Percentiles rank a stretch among this genome's conserved stretches.
Evolutionary conservation across 2,329 filamentous ascomycete species (phyloP).

Genomic region (Ophiocordyceps robertsii): DNA sequence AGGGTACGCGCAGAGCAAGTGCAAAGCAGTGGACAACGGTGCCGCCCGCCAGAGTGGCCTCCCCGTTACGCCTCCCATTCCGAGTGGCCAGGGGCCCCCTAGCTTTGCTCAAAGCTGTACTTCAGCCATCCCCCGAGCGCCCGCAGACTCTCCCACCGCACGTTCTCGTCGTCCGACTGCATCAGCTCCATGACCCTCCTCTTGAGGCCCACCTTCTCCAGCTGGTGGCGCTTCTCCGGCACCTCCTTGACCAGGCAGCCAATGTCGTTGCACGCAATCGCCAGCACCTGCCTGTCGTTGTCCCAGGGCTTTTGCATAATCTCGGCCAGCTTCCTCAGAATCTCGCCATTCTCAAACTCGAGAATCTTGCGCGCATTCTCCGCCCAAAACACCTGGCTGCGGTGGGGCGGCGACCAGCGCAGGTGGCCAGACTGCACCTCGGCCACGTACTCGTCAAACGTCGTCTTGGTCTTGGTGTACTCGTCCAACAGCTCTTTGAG

Average conservation of each 20-base stretch:
- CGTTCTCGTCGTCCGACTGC: slow-evolving; percentile 75
- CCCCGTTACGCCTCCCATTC: too few relatives aligned
- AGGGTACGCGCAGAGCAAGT: background rate
- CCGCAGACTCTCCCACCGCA: slow-evolving; percentile 84
- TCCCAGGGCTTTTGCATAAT: slow-evolving; percentile 63
- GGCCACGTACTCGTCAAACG: slow-evolving; percentile 79
- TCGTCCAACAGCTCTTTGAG: slow-evolving; percentile 52
- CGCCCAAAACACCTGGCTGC: slow-evolving; percentile 76
- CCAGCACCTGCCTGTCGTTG: slow-evolving; percentile 78
- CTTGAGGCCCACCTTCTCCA: slow-evolving; percentile 80
- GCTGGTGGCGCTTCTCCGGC: slow-evolving; percentile 64
- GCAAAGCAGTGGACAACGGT: background rate
- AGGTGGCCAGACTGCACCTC: slow-evolving; percentile 79
- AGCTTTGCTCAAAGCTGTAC: slow-evolving; percentile 43
- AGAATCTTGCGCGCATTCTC: slow-evolving; percentile 83
- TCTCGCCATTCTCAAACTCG: slow-evolving; percentile 65
- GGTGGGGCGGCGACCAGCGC: slow-evolving; percentile 85
- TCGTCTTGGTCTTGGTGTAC: slow-evolving; percentile 57
- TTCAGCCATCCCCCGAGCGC: slow-evolving; percentile 58
- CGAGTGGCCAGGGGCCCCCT: background rate
- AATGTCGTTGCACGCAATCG: slow-evolving; percentile 86
- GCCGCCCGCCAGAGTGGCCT: too few relatives aligned
- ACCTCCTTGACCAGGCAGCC: slow-evolving; percentile 81
- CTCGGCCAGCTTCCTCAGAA: slow-evolving; percentile 70
- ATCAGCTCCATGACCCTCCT: slow-evolving; percentile 85